A percentile compares a stretch with the other conserved stretches of the same genome.
Conservation (phyloP, 2,329 filamentous ascomycete species). For the Colletotrichum sp. region DNA sequence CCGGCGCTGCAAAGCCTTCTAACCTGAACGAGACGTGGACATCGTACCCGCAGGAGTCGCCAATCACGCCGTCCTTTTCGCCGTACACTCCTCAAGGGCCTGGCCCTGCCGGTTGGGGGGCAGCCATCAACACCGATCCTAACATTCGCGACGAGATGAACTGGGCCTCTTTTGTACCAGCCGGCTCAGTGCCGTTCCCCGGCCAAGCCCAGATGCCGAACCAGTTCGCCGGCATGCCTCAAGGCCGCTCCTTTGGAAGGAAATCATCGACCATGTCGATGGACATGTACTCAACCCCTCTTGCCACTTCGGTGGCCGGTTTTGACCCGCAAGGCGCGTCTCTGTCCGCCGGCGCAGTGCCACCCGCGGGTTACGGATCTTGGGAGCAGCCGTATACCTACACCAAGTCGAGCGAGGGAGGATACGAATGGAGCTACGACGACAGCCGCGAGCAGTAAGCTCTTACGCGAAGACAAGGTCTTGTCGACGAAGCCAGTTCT, state of each 20-base stretch:
- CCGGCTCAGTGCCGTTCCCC: conserved; percentile 37
- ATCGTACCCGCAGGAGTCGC: conserved; percentile 54
- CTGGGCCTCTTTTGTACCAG: conserved; percentile 48
- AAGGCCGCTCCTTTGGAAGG: conserved; percentile 46
- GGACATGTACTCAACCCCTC: conserved; percentile 48
- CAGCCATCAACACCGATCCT: conserved; percentile 40
- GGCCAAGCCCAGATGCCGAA: conserved; percentile 34
- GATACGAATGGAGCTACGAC: conserved; percentile 31
- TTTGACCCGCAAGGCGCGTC: conserved; percentile 40
- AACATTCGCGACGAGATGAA: conserved; percentile 47
- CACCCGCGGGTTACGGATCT: conserved; percentile 41
- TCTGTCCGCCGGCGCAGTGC: conserved; percentile 42
- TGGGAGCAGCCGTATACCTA: conserved; percentile 55
- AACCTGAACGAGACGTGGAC: conserved; percentile 54
- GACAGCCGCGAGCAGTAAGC: background rate
- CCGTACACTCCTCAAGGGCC: conserved; percentile 50
- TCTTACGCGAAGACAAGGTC: too few relatives aligned
- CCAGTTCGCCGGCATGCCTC: conserved; percentile 45
- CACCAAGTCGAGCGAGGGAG: conserved; percentile 37
- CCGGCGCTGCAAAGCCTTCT: conserved; percentile 44
- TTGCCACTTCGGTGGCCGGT: conserved; percentile 39
- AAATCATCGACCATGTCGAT: conserved; percentile 43
- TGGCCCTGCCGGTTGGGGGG: conserved; percentile 45
- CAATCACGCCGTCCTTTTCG: conserved; percentile 55
- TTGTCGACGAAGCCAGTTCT: background rate